These are phyloP conservation scores for Pyricularia sp. DNA, from an alignment of 2,329 filamentous ascomycete species.

Conservation along the genomic window DNA sequence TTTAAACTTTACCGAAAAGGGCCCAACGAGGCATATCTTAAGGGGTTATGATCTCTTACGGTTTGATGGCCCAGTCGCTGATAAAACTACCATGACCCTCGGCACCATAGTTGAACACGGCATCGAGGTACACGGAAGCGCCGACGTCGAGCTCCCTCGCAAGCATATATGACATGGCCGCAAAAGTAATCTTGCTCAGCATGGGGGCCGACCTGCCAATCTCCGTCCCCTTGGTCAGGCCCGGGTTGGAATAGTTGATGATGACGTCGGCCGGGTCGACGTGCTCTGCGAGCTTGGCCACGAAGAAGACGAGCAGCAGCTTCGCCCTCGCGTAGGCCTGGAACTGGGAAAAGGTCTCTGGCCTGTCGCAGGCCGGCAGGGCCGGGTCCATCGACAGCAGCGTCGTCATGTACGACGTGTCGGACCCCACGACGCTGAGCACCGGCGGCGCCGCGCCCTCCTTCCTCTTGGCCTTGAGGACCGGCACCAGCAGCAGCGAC, in stretches of 20 bases:
- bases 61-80: constrained; percentile 5
- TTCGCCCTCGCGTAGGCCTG: constrained; percentile 21
- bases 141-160: constrained; percentile 5
- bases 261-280: constrained; percentile 23
- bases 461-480: constrained; percentile 10
- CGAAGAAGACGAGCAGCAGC: constrained; percentile 22
- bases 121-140: constrained; percentile 11
- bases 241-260: constrained; percentile 26
- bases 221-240: constrained; percentile 17
- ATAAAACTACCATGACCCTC: constrained; percentile 4
- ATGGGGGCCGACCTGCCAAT: constrained; percentile 11
- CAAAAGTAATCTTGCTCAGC: background rate
- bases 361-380: constrained; percentile 18
- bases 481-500: constrained; percentile 18
- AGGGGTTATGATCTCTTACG: background rate
- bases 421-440: constrained; percentile 21
- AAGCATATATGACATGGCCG: background rate
- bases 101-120: background rate
- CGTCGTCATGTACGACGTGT: constrained; percentile 14
- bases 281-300: constrained; percentile 26
- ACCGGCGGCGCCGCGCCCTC: constrained; percentile 7
- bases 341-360: constrained; percentile 11
- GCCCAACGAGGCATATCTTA: no score
- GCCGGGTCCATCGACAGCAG: constrained; percentile 17
- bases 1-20: no score